These are phyloP conservation scores for Salix viminalis DNA, from an alignment of 345 rosid species.

Conservation along the genomic window DNA sequence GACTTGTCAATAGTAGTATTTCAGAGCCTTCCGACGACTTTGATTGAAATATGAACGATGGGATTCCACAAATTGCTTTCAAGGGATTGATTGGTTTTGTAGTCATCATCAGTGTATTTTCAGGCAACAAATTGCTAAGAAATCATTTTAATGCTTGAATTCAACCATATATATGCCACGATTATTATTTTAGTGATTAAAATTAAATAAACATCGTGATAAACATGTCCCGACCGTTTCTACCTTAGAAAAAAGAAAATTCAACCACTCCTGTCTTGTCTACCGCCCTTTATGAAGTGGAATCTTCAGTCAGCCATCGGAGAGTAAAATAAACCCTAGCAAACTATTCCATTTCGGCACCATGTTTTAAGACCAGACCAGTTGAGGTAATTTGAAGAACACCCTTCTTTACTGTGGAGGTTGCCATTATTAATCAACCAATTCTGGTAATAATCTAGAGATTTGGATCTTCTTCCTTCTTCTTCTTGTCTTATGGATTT, in stretches of 20 bases:
- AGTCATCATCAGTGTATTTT: background rate
- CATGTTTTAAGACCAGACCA: background rate
- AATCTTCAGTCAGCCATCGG: background rate
- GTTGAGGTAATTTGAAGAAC: too few species aligned
- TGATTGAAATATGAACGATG: background rate
- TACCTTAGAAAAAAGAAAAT: background rate
- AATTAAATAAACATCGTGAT: background rate
- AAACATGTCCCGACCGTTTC: background rate
- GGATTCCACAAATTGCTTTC: background rate
- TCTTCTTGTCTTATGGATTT: too few species aligned
- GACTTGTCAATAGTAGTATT: conserved; percentile 7
- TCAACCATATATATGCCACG: conserved; percentile 4
- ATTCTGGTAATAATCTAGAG: too few species aligned
- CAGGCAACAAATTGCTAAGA: background rate
- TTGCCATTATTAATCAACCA: too few species aligned
- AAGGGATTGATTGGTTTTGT: background rate
- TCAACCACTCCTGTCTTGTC: conserved; percentile 2
- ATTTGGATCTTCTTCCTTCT: too few species aligned
- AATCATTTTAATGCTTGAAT: background rate
- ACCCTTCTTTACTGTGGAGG: too few species aligned
- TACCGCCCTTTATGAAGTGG: background rate
- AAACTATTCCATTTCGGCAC: background rate
- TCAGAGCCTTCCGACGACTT: background rate
- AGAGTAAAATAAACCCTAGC: background rate
- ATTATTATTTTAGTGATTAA: background rate